Base-by-base conservation (phyloP, 768 basidiomycete genomes). In the Leccinellum luteum region DNA sequence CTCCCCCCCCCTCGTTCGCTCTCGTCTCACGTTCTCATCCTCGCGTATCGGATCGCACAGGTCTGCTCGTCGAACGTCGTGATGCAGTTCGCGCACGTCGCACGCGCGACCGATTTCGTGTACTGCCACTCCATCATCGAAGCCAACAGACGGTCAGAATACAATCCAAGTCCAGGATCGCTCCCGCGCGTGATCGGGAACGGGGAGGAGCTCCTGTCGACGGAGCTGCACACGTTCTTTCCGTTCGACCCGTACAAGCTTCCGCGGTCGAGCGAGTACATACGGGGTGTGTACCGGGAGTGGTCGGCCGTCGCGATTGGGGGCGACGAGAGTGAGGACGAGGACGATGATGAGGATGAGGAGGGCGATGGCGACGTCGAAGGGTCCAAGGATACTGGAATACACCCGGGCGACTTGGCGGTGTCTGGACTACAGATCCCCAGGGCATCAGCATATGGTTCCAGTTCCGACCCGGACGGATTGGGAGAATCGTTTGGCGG, bases 241-340 rank as follows among this genome's bases (percentile, higher is more conserved):
- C 97, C 97, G 0, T 99, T 99, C 69, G 97, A 99, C 72, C 97
- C 97, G 3, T 98, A 93, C 77, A 90, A 87, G 58, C 84, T 99
- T 5, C 89, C 92, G 0, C 81, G 85, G 56, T 94, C 92, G 35
- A 78, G 81, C 30, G 71, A 73, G 21, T 97, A 86, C 66, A 89
- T 99, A 54, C 85, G 92, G 53, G 79, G 78, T 9, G 82, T 97
- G 27, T 99, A 98, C 66, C 79, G 94, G 47, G 92, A 95, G 59
- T 99, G 96, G 96, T 78, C 85, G 17, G 77, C 84, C 31, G 94
- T 96, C 4, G 87, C 90, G 4, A 78, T 83, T 23, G 79, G 76
- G 8, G 83, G 85, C 17, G 87, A 86, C 7, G 87, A 85, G 0
- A n/a, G n/a, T n/a, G 88, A 87, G 0, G 87, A 86, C 0, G 87